These are phyloP conservation scores for Boletus semigastroideus DNA, from an alignment of 1,284 basidiomycete genomes.

Conservation along the genomic window DNA sequence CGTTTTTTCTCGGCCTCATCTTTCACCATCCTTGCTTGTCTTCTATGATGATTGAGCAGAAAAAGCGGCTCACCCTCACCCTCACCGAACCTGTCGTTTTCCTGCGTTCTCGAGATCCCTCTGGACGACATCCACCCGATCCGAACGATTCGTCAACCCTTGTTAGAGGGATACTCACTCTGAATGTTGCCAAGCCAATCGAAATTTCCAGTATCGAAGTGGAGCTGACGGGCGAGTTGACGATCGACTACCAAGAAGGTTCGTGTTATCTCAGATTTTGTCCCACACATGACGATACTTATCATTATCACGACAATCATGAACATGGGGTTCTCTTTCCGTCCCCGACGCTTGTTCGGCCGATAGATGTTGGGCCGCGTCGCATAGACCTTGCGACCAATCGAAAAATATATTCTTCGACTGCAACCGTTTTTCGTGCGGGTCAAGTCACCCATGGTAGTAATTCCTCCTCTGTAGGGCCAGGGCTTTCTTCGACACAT, in stretches of 20 bases:
- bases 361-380: conserved; percentile 72
- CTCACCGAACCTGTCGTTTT: conserved; percentile 86
- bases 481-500: conserved; percentile 49
- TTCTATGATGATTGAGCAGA: conserved; percentile 19
- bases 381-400: conserved; percentile 81
- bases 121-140: conserved; percentile 27
- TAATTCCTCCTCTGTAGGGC: conserved; percentile 79
- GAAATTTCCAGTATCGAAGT: conserved; percentile 86
- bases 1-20: no score
- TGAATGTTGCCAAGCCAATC: conserved; percentile 81
- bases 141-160: conserved; percentile 60
- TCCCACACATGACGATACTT: not conserved
- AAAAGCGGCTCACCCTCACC: conserved; percentile 56
- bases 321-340: not conserved
- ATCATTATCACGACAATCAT: not conserved
- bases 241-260: conserved; percentile 85
- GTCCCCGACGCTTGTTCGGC: conserved; percentile 11
- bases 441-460: conserved; percentile 32
- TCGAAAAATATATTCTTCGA: conserved; percentile 72
- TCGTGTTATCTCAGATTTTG: conserved; percentile 5
- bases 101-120: conserved; percentile 51
- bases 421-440: conserved; percentile 76
- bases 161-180: conserved; percentile 81
- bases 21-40: not conserved
- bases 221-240: conserved; percentile 69